A percentile compares a stretch with the other conserved stretches of the same genome.
Conservation (phyloP, 768 basidiomycete species). For the Sporobolomyces roseus region DNA sequence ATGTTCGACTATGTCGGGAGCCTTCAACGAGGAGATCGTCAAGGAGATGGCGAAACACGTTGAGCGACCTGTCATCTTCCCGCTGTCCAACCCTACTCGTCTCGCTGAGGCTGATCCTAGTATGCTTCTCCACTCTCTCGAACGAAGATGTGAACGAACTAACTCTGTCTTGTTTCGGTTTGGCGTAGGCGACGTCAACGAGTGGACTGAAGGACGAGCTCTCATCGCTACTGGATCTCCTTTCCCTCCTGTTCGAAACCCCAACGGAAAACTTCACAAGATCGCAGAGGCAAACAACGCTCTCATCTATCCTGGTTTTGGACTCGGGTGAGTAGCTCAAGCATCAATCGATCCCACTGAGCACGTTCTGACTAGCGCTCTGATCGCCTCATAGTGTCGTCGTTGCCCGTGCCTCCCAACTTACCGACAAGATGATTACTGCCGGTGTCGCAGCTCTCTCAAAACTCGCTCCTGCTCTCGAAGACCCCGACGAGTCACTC, state of each 20-base stretch:
- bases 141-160: too few species aligned
- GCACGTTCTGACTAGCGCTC: not conserved
- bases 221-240: conserved; percentile 77
- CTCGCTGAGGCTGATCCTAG: conserved; percentile 69
- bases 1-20: conserved; percentile 70
- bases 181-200: conserved; percentile 56
- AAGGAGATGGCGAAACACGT: conserved; percentile 61
- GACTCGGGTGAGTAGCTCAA: conserved; percentile 62
- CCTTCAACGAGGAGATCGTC: conserved; percentile 65
- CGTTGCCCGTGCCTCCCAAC: conserved; percentile 59
- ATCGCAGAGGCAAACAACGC: conserved; percentile 55
- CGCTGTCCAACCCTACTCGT: conserved; percentile 74
- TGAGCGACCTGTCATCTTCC: conserved; percentile 76
- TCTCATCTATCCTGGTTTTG: conserved; percentile 79
- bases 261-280: conserved; percentile 60
- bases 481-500: conserved; percentile 65
- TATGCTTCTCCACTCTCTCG: not conserved
- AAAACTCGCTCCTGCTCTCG: conserved; percentile 67
- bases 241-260: conserved; percentile 68
- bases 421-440: conserved; percentile 85
- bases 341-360: not conserved
- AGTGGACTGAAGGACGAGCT: conserved; percentile 76
- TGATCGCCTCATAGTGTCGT: conserved; percentile 53
- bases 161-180: not conserved
- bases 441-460: conserved; percentile 72